Conservation (phyloP, 306 rosid species). For the Cicer judaicum region DNA sequence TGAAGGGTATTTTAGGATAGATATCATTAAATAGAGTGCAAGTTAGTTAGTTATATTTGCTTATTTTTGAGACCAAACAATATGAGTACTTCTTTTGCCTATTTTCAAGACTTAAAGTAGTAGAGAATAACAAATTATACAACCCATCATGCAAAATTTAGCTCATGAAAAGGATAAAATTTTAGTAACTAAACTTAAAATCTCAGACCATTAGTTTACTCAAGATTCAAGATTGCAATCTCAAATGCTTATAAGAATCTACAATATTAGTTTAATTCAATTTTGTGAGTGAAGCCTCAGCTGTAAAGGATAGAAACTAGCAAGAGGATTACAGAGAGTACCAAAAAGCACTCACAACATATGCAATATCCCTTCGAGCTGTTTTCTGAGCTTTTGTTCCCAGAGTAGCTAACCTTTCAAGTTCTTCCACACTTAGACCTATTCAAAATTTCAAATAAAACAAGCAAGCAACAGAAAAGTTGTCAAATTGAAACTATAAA, state of each 20-base stretch:
- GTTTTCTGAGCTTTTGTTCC: conserved; percentile 84
- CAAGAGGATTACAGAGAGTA: conserved; percentile 7
- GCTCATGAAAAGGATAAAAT: conserved; percentile 21
- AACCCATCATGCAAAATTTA: conserved; percentile 28
- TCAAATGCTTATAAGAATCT: conserved; percentile 14
- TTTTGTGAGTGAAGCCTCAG: neutral
- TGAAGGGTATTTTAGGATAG: no score
- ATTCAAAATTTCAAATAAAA: conserved; percentile 17
- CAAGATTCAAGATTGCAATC: conserved; percentile 2
- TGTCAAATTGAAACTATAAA: conserved; percentile 9
- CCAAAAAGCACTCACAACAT: conserved; percentile 71
- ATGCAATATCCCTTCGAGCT: conserved; percentile 90
- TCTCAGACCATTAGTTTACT: conserved; percentile 14
- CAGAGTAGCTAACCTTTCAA: conserved; percentile 74
- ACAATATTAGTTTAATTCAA: conserved; percentile 13
- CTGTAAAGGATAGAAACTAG: neutral
- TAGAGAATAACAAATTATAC: conserved; percentile 16
- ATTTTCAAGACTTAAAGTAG: no score
- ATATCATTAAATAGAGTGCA: no score
- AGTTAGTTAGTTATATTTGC: no score
- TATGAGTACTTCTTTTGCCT: no score
- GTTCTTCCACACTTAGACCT: conserved; percentile 81
- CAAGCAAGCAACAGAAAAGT: conserved; percentile 12
- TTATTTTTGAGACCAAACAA: no score
- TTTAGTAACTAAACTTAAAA: neutral